Percentiles rank a stretch among this genome's conserved stretches.
Conservation (phyloP, 208 protist genomes). For the Trypanosoma avium region DNA sequence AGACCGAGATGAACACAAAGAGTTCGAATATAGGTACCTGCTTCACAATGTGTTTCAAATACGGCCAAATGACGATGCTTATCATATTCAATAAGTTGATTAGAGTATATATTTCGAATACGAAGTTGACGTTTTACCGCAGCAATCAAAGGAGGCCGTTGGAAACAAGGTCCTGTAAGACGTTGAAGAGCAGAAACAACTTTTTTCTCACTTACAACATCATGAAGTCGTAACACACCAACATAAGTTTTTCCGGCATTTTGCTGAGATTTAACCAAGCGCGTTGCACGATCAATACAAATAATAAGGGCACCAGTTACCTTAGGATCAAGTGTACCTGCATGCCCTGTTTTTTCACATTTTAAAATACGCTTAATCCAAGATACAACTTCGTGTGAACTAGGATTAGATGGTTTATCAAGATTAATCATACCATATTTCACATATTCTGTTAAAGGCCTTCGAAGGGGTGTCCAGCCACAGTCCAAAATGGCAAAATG, state of each 20-base stretch:
- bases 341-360: conserved; percentile 99
- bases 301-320: conserved; percentile 99
- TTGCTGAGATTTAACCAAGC: conserved; percentile 99
- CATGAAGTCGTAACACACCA: conserved; percentile 96
- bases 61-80: conserved; percentile 96
- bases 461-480: conserved; percentile 97
- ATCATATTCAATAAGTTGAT: conserved; percentile 99
- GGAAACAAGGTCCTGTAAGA: conserved; percentile 98
- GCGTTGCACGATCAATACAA: conserved; percentile 98
- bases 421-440: conserved; percentile 99
- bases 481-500: conserved; percentile 97
- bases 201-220: conserved; percentile 87
- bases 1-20: conserved; percentile 99
- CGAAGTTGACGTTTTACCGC: conserved; percentile 98
- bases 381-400: conserved; percentile 99
- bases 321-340: conserved; percentile 99
- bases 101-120: conserved; percentile 99
- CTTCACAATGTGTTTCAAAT: conserved; percentile 99
- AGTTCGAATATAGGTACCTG: conserved; percentile 99
- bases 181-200: conserved; percentile 93
- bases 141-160: conserved; percentile 98
- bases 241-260: conserved; percentile 99
- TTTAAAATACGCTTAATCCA: conserved; percentile 99
- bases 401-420: conserved; percentile 99
- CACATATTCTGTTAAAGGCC: conserved; percentile 97